phyloP scores from a whole-genome alignment of 345 rosid species.

The Stellera chamaejasme region DNA sequence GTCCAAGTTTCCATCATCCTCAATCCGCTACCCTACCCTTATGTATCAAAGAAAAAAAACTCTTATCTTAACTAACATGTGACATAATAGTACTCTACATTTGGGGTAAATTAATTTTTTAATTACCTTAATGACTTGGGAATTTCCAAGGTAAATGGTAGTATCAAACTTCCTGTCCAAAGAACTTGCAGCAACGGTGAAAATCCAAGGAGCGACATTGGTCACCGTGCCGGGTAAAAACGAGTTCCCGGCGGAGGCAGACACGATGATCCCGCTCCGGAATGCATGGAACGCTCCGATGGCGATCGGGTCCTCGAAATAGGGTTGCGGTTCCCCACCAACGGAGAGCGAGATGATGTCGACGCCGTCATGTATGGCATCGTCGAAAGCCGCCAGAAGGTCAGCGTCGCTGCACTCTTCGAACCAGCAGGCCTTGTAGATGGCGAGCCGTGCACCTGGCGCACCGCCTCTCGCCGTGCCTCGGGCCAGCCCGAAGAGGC shows the following conservation, averaged over 20 bases:
- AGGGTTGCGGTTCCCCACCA: constrained; percentile 29
- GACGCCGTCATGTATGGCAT: constrained; percentile 35
- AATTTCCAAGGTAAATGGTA: constrained; percentile 8
- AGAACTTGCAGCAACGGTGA: constrained; percentile 42
- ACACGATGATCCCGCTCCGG: constrained; percentile 33
- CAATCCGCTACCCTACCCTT: no score
- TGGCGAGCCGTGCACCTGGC: constrained; percentile 38
- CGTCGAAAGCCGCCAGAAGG: constrained; percentile 37
- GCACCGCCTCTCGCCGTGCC: constrained; percentile 47
- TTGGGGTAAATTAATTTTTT: no score
- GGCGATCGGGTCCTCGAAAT: constrained; percentile 22
- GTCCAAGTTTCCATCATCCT: no score
- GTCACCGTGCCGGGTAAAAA: constrained; percentile 19
- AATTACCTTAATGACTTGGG: constrained; percentile 9
- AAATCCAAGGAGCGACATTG: constrained; percentile 45
- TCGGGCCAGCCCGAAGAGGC: constrained; percentile 35
- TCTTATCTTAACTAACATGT: no score
- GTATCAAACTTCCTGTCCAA: constrained; percentile 28
- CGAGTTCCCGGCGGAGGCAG: constrained; percentile 37
- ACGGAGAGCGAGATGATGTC: constrained; percentile 40
- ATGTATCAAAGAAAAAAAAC: no score
- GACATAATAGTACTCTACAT: no score
- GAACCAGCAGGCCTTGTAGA: constrained; percentile 41
- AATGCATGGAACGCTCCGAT: constrained; percentile 44
- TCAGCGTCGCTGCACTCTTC: constrained; percentile 30